Percentiles rank a stretch among this genome's conserved stretches.
These are phyloP conservation scores for Aureobasidium melanogenum DNA, from an alignment of 2,329 filamentous ascomycete species.

Conservation along the genomic window DNA sequence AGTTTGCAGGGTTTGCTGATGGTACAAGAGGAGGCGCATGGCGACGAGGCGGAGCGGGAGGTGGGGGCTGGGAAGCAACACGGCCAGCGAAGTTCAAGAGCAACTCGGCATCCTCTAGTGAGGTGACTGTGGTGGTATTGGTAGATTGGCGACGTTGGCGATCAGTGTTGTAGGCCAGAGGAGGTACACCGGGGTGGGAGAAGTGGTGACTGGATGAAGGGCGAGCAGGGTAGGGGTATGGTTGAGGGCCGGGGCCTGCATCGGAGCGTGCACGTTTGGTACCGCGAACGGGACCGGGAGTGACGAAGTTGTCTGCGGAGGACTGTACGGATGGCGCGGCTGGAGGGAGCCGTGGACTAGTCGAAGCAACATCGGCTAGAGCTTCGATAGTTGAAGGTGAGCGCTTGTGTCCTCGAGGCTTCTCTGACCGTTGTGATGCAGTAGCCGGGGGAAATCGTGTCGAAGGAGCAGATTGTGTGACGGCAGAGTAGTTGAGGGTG, in stretches of 20 bases:
- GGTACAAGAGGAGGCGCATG: conserved; percentile 13
- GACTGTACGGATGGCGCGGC: conserved; percentile 13
- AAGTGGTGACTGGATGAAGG: conserved; percentile 40
- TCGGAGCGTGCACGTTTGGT: conserved; percentile 53
- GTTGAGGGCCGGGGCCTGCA: conserved; percentile 38
- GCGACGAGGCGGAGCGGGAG: not conserved
- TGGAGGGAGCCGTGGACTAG: conserved; percentile 22
- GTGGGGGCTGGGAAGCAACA: conserved; percentile 8
- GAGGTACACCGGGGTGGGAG: conserved; percentile 20
- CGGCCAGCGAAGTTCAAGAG: conserved; percentile 33
- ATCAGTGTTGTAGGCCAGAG: conserved; percentile 16
- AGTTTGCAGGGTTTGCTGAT: not conserved
- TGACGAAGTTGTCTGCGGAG: conserved; percentile 15
- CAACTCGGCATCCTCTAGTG: conserved; percentile 37
- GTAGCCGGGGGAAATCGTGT: not conserved
- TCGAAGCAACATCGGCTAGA: conserved; percentile 34
- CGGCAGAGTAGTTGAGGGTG: conserved; percentile 26
- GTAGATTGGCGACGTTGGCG: conserved; percentile 16
- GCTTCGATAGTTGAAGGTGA: conserved; percentile 34
- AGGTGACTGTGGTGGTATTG: conserved; percentile 19
- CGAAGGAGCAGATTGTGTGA: not conserved
- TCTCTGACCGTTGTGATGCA: not conserved
- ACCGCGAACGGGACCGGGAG: conserved; percentile 18
- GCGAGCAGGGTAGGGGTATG: conserved; percentile 30
- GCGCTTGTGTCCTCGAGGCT: conserved; percentile 19